Conservation (phyloP, 1,284 basidiomycete genomes). For the Vanrija sp. region DNA sequence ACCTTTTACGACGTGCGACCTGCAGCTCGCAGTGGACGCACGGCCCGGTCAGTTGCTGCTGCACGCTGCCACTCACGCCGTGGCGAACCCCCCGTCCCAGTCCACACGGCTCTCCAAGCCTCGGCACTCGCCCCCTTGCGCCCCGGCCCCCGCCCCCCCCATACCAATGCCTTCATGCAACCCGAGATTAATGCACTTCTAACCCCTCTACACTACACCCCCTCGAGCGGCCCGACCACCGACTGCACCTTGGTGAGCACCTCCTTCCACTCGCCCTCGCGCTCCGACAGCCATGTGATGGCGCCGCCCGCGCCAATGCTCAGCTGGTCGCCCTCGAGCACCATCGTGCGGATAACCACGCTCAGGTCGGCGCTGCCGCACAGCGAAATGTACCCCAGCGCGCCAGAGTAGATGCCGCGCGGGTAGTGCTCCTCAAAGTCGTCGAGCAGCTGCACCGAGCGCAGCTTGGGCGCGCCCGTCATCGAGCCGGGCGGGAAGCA, state of each 20-base stretch:
- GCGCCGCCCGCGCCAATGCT: slow-evolving; percentile 86
- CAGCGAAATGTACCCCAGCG: slow-evolving; percentile 87
- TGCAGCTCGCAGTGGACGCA: too few species aligned
- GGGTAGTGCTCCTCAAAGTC: slow-evolving; percentile 64
- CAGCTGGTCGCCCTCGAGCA: slow-evolving; percentile 61
- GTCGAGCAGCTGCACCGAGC: slow-evolving; percentile 85
- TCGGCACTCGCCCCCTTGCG: too few species aligned
- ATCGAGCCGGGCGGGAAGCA: slow-evolving; percentile 94
- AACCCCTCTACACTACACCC: slow-evolving; percentile 1
- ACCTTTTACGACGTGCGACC: too few species aligned
- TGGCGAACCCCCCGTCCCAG: too few species aligned
- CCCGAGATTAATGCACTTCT: background rate
- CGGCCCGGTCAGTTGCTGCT: too few species aligned
- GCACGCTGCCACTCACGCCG: too few species aligned
- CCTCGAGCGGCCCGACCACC: slow-evolving; percentile 39
- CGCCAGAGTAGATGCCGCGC: slow-evolving; percentile 86
- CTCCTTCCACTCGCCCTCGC: slow-evolving; percentile 88
- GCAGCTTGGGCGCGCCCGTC: slow-evolving; percentile 95
- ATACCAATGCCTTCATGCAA: too few species aligned
- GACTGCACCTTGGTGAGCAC: slow-evolving; percentile 72
- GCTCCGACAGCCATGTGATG: slow-evolving; percentile 87
- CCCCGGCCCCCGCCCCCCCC: too few species aligned
- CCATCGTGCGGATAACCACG: slow-evolving; percentile 91
- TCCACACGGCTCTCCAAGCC: too few species aligned
- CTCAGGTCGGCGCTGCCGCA: slow-evolving; percentile 88